Evolutionary conservation across 2,329 filamentous ascomycete species (phyloP).

Genomic region (Dothideomycetes sp.): DNA sequence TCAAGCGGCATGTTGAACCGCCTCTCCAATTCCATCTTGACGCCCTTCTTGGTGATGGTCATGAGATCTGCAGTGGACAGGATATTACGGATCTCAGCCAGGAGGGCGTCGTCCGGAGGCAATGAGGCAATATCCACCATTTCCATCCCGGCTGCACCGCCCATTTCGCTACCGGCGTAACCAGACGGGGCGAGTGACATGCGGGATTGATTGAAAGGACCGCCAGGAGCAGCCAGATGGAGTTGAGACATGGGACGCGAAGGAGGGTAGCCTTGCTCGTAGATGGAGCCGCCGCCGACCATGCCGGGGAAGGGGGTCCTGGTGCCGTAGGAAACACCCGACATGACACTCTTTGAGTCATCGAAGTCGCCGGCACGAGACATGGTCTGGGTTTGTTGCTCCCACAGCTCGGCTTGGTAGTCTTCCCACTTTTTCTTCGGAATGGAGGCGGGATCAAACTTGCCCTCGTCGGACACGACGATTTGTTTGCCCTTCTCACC

Average conservation of each 20-base stretch:
- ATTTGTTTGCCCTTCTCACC: slow-evolving; percentile 89
- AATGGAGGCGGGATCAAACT: slow-evolving; percentile 86
- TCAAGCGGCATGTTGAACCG: slow-evolving; percentile 82
- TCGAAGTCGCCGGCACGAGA: slow-evolving; percentile 43
- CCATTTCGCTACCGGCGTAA: slow-evolving; percentile 18
- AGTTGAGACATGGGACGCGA: slow-evolving; percentile 37
- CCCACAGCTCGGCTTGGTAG: slow-evolving; percentile 96
- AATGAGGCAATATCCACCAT: slow-evolving; percentile 57
- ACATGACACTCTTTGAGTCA: slow-evolving; percentile 76
- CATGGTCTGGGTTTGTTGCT: slow-evolving; percentile 66
- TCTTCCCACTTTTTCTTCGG: slow-evolving; percentile 99
- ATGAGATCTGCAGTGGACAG: slow-evolving; percentile 86
- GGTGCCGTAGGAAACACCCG: slow-evolving; percentile 69
- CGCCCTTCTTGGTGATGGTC: slow-evolving; percentile 96
- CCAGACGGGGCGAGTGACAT: slow-evolving; percentile 64
- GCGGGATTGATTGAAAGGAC: slow-evolving; percentile 42
- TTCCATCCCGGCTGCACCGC: slow-evolving; percentile 48
- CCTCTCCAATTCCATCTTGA: slow-evolving; percentile 86
- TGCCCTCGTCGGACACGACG: slow-evolving; percentile 91
- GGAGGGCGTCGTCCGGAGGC: slow-evolving; percentile 77
- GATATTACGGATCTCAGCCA: slow-evolving; percentile 92
- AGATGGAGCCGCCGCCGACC: slow-evolving; percentile 40
- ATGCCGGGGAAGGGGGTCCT: slow-evolving; percentile 52
- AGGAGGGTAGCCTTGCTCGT: slow-evolving; percentile 36
- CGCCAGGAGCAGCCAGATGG: slow-evolving; percentile 2